phyloP scores from a whole-genome alignment of 1,284 basidiomycete species.

The Termitomyces sp. region DNA sequence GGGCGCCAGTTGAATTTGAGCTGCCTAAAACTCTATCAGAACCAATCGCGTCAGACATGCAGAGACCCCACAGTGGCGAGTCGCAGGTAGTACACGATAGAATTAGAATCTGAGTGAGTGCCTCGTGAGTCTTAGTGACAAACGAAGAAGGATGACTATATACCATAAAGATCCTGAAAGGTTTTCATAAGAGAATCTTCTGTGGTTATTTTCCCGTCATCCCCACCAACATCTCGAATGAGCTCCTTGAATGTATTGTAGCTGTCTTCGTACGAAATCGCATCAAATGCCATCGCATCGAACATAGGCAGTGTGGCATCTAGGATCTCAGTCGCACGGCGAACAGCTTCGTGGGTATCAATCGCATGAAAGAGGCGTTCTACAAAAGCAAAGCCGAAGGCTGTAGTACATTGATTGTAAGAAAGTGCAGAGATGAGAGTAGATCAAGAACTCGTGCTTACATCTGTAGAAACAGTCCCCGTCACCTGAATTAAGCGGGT shows the following conservation, averaged over 20 bases:
- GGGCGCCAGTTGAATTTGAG: constrained; percentile 68
- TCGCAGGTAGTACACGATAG: constrained; percentile 72
- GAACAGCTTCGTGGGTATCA: constrained; percentile 42
- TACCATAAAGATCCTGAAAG: constrained; percentile 57
- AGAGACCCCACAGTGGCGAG: constrained; percentile 52
- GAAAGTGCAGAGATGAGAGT: constrained; percentile 17
- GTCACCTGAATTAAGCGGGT: constrained; percentile 42
- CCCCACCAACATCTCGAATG: constrained; percentile 28
- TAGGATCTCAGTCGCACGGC: constrained; percentile 48
- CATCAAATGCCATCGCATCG: constrained; percentile 60
- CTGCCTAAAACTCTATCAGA: constrained; percentile 37
- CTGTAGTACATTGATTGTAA: constrained; percentile 28
- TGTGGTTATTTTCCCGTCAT: constrained; percentile 32
- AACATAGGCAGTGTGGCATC: constrained; percentile 50
- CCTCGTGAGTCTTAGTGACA: neutral
- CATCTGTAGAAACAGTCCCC: constrained; percentile 81
- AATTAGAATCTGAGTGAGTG: constrained; percentile 50
- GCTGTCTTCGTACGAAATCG: constrained; percentile 41
- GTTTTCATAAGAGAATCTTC: constrained; percentile 37
- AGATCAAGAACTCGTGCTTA: constrained; percentile 27
- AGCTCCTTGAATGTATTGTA: constrained; percentile 27
- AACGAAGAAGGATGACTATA: constrained; percentile 9
- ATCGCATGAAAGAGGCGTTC: constrained; percentile 47
- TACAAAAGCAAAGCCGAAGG: constrained; percentile 66
- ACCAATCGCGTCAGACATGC: neutral